Base-by-base conservation (phyloP, 2,329 filamentous ascomycete genomes). In the Ceratocystis lukuohia region DNA sequence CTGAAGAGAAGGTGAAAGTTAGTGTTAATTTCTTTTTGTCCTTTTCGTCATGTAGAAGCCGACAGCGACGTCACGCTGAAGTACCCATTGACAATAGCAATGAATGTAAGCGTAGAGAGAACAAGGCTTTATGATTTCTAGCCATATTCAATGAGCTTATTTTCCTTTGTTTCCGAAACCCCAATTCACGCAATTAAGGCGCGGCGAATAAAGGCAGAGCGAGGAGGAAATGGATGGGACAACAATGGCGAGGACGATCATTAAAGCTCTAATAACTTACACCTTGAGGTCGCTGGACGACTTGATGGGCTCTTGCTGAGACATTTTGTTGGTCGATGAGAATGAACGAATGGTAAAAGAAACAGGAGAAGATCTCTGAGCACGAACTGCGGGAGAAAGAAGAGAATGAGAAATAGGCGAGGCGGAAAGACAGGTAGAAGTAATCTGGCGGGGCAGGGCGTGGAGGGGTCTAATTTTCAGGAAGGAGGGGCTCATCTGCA, bases 241-340 rank as follows among this genome's bases (percentile, higher is more conserved):
- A 37, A 37, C 33, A 41, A 41, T 12, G 37, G 37, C 12, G 1
- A 15, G 37, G 37, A 15, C 10, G 3, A 41, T 41, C 37, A 41
- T 4, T 41, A 15, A 15, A 41, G 37, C 12, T 59, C 7, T n/a
- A 62, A 37, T 41, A 61, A 82, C 85, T 80, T 81, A 90, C 80
- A 85, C 85, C 76, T 87, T 85, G 76, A 81, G 10, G 10, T 41
- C 56, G 15, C 6, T 79, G 69, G 71, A 68, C 91, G 96, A 96
- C 77, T 82, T 86, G 81, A 83, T 79, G 12, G 37, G 37, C 12
- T 4, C 12, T 41, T 41, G 37, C 37, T 41, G 8, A 15, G 37
- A 41, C 37, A 41, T 41, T 41, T 41, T 41, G 64, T 65, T 64
- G 74, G 87, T 78, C 76, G 88, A 80, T 69, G 77, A 79, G 72